phyloP scores from a whole-genome alignment of 345 rosid genomes.

The Syzygium grande region DNA sequence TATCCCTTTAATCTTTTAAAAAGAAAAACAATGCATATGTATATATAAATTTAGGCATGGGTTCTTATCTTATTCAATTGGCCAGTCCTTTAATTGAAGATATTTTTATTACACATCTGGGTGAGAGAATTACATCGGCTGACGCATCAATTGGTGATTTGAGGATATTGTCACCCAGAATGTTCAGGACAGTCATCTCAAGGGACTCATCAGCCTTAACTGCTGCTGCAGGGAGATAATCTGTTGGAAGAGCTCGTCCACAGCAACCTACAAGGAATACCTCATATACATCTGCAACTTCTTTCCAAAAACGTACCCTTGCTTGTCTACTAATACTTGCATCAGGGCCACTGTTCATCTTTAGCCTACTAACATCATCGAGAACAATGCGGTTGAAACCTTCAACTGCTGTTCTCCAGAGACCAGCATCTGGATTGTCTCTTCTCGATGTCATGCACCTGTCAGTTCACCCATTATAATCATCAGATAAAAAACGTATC shows the following conservation, averaged over 20 bases:
- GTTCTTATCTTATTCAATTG: neutral
- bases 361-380: slow-evolving; percentile 46
- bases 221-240: slow-evolving; percentile 45
- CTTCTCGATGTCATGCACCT: slow-evolving; percentile 97
- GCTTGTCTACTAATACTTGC: slow-evolving; percentile 49
- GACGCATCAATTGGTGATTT: slow-evolving; percentile 75
- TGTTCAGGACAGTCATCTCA: slow-evolving; percentile 66
- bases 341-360: slow-evolving; percentile 30
- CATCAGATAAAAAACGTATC: neutral
- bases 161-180: slow-evolving; percentile 76
- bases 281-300: slow-evolving; percentile 88
- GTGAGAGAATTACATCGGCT: slow-evolving; percentile 42
- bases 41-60: neutral
- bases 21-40: neutral
- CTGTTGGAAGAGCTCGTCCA: slow-evolving; percentile 89
- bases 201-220: slow-evolving; percentile 71
- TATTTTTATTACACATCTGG: neutral
- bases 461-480: neutral
- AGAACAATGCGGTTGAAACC: slow-evolving; percentile 76
- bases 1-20: neutral
- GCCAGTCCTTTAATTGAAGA: neutral
- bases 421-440: slow-evolving; percentile 89
- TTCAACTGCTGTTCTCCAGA: slow-evolving; percentile 87
- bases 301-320: slow-evolving; percentile 85
- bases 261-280: slow-evolving; percentile 91